Percentiles rank a stretch among this genome's conserved stretches.
Evolutionary conservation across 2,329 filamentous ascomycete genomes (phyloP).

Genomic region (Hymenoscyphus repandus): DNA sequence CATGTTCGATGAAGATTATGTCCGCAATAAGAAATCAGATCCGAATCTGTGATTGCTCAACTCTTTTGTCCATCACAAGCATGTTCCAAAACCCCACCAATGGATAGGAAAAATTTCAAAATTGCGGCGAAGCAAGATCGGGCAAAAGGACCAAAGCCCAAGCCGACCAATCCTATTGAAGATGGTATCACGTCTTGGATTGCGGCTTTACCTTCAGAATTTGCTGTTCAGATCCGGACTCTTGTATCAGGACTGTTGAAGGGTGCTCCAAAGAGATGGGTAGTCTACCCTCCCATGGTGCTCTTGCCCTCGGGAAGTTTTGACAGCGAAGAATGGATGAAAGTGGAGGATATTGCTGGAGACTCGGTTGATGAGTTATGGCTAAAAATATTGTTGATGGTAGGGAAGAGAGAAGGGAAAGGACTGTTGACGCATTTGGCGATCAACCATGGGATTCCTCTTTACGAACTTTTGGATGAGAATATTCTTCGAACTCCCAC

Average conservation of each 20-base stretch:
- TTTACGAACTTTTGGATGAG: conserved; percentile 30
- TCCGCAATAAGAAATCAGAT: too few species aligned
- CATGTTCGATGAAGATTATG: too few species aligned
- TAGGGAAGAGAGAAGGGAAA: conserved; percentile 39
- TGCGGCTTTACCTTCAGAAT: conserved; percentile 19
- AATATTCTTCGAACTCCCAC: conserved; percentile 60
- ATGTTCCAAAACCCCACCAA: too few species aligned
- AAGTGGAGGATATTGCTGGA: conserved; percentile 1
- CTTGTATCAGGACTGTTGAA: conserved; percentile 12
- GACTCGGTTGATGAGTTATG: conserved; percentile 37
- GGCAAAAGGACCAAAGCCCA: conserved; percentile 24
- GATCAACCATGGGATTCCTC: conserved; percentile 57
- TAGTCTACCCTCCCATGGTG: conserved; percentile 55
- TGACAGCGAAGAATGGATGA: conserved; percentile 33
- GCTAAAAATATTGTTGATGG: conserved; percentile 40
- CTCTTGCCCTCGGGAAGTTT: conserved; percentile 57
- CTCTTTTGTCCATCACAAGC: too few species aligned
- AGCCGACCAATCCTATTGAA: conserved; percentile 34
- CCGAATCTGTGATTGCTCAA: too few species aligned
- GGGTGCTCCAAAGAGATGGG: conserved; percentile 49
- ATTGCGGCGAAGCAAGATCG: conserved; percentile 1
- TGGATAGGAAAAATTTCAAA: background rate
- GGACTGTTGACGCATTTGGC: conserved; percentile 50
- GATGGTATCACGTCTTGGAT: conserved; percentile 35
- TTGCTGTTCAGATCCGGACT: conserved; percentile 15